A percentile compares a stretch with the other conserved stretches of the same genome.
These are phyloP conservation scores for Citrus glauca DNA, from an alignment of 345 rosid genomes.

Conservation along the genomic window DNA sequence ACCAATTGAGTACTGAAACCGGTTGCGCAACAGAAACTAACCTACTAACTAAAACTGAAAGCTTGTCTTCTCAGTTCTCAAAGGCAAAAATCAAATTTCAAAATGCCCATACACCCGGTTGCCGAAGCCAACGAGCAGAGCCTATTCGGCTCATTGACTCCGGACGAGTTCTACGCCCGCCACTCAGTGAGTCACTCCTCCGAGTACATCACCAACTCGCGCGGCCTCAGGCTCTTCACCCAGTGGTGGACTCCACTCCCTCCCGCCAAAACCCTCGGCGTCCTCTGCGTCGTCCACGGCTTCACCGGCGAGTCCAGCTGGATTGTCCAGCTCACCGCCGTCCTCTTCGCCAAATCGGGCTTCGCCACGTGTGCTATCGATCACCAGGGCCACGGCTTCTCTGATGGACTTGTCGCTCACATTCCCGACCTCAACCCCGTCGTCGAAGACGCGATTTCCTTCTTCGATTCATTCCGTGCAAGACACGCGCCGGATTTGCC, in stretches of 20 bases:
- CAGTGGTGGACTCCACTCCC: constrained; percentile 86
- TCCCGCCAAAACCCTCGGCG: constrained; percentile 40
- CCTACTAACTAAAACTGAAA: not conserved
- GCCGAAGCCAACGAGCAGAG: constrained; percentile 60
- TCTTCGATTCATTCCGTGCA: constrained; percentile 62
- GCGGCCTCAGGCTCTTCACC: constrained; percentile 73
- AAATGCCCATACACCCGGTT: constrained; percentile 63
- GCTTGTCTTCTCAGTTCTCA: not conserved
- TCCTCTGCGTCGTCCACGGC: constrained; percentile 86
- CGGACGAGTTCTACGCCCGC: constrained; percentile 68
- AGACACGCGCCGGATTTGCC: constrained; percentile 51
- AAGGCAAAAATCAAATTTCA: not conserved
- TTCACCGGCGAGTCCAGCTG: constrained; percentile 91
- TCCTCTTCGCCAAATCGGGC: constrained; percentile 75
- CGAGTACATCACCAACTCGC: constrained; percentile 65
- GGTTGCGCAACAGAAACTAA: not conserved
- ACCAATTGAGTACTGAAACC: not conserved
- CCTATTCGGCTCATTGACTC: constrained; percentile 62
- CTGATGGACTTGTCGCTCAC: constrained; percentile 69
- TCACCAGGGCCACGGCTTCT: constrained; percentile 98
- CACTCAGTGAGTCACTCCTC: constrained; percentile 72
- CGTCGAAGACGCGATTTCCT: constrained; percentile 70
- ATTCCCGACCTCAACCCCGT: constrained; percentile 74
- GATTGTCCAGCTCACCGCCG: constrained; percentile 64
- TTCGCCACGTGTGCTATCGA: constrained; percentile 82